These are phyloP conservation scores for Leishmania guyanensis DNA, from an alignment of 208 protist genomes.

Conservation along the genomic window DNA sequence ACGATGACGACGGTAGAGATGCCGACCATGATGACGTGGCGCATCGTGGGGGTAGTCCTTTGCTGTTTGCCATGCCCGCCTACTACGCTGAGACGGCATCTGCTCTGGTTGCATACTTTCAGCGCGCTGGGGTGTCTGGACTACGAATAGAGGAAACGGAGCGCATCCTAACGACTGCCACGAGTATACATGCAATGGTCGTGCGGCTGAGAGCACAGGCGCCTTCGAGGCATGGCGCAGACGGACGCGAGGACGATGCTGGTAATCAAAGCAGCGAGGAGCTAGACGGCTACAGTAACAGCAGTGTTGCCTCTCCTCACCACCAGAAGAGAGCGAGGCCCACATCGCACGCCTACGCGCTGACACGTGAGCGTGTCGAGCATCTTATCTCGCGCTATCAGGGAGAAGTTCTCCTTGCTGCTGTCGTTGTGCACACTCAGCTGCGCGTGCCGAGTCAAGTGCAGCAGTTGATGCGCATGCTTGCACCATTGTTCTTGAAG, in stretches of 20 bases:
- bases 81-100: conserved; percentile 73
- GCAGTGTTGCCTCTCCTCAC: not conserved
- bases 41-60: not conserved
- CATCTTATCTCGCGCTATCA: conserved; percentile 58
- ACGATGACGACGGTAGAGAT: conserved; percentile 15
- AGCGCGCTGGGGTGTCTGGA: conserved; percentile 34
- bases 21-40: conserved; percentile 7
- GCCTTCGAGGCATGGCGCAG: conserved; percentile 2
- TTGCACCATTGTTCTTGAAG: conserved; percentile 60
- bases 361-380: conserved; percentile 43
- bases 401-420: conserved; percentile 73
- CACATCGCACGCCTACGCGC: conserved; percentile 10
- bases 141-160: conserved; percentile 49
- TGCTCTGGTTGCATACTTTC: conserved; percentile 53
- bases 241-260: not conserved
- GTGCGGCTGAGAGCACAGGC: conserved; percentile 71
- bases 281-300: not conserved
- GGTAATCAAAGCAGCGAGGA: conserved; percentile 2
- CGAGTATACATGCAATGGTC: conserved; percentile 60
- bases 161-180: conserved; percentile 43
- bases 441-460: conserved; percentile 65
- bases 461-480: conserved; percentile 64
- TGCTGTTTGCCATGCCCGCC: conserved; percentile 52
- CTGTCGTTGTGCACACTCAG: conserved; percentile 77
- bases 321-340: not conserved